Evolutionary conservation across 805 yeast genomes (phyloP).

Genomic region (Yarrowia porcina): DNA sequence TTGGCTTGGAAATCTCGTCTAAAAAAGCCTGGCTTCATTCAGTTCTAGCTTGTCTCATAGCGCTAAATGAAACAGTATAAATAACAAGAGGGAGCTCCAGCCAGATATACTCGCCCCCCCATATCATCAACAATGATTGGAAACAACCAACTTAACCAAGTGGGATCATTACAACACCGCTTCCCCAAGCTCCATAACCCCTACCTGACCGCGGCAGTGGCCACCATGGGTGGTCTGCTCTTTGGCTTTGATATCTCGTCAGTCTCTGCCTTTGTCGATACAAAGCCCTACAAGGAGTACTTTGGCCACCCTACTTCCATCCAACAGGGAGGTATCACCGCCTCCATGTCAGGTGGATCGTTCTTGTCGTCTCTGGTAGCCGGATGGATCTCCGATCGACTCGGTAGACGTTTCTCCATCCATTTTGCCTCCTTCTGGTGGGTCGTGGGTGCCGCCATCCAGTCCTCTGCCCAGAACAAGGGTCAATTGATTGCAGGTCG

Average conservation of each 20-base stretch:
- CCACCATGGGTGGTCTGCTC: constrained; percentile 67
- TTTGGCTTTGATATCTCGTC: constrained; percentile 81
- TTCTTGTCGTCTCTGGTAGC: constrained; percentile 64
- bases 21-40: neutral
- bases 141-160: neutral
- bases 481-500: constrained; percentile 54
- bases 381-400: constrained; percentile 48
- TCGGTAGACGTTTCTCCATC: constrained; percentile 58
- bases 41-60: neutral
- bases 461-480: constrained; percentile 45
- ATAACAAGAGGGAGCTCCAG: neutral
- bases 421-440: constrained; percentile 54
- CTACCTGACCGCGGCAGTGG: constrained; percentile 51
- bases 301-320: constrained; percentile 55
- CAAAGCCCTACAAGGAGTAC: constrained; percentile 47
- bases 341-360: constrained; percentile 78
- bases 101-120: too few relatives aligned
- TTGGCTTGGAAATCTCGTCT: too few relatives aligned
- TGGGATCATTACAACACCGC: neutral
- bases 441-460: constrained; percentile 60
- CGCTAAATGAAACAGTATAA: neutral
- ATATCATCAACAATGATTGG: neutral
- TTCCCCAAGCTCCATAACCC: constrained; percentile 48
- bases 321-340: constrained; percentile 69
- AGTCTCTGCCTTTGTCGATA: constrained; percentile 62